Percentiles rank a stretch among this genome's conserved stretches.
Conservation (phyloP, 148 eudicot genomes). For the Rheum nobile region DNA sequence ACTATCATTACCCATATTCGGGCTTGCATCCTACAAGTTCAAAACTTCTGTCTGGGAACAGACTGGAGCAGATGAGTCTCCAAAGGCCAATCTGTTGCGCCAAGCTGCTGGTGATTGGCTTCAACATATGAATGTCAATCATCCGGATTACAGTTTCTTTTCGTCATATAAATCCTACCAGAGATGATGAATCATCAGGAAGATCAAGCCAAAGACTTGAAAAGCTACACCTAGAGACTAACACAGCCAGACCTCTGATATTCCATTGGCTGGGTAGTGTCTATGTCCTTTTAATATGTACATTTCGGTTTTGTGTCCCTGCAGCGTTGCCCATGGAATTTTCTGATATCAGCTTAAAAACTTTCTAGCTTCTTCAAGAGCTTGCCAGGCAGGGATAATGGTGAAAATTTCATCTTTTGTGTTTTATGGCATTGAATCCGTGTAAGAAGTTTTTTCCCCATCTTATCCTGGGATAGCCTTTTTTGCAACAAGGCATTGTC, state of each 20-base stretch:
- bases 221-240: background rate
- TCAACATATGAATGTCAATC: conserved; percentile 45
- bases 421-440: background rate
- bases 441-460: background rate
- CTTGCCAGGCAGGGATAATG: background rate
- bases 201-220: background rate
- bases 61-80: conserved; percentile 33
- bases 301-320: background rate
- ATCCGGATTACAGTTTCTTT: conserved; percentile 69
- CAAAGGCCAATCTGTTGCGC: conserved; percentile 37
- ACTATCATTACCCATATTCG: conserved; percentile 68
- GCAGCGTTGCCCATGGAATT: background rate
- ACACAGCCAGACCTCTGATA: background rate
- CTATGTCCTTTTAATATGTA: background rate
- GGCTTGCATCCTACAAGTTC: conserved; percentile 72
- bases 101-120: conserved; percentile 79
- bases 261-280: background rate
- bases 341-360: background rate
- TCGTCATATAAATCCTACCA: conserved; percentile 16
- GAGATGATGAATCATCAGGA: background rate
- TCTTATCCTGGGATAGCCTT: conserved; percentile 3
- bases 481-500: background rate
- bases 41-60: conserved; percentile 58
- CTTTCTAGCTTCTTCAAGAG: background rate
- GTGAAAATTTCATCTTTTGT: background rate